These are phyloP conservation scores for Passiflora organensis DNA, from an alignment of 345 rosid genomes.

Conservation along the genomic window DNA sequence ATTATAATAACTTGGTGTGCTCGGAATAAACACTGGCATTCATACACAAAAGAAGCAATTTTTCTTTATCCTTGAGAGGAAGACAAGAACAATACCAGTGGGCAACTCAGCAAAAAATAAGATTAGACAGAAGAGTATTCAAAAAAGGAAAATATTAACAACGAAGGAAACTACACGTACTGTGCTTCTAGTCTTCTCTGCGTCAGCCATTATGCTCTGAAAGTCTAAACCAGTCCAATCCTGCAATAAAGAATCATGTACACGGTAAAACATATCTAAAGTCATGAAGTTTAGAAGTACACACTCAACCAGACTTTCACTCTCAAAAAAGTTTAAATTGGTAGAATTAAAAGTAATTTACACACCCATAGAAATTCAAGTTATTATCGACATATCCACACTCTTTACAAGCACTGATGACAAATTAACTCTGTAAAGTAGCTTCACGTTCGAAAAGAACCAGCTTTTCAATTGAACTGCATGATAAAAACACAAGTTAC, in stretches of 20 bases:
- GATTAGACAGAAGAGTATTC: no score
- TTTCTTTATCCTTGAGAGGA: background rate
- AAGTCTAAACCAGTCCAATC: slow-evolving; percentile 98
- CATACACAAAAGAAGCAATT: background rate
- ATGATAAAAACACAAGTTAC: slow-evolving; percentile 32
- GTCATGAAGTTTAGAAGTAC: background rate
- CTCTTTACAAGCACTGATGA: background rate
- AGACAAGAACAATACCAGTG: background rate
- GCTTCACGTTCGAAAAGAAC: background rate
- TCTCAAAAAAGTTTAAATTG: no score
- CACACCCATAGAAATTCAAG: background rate
- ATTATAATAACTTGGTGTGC: slow-evolving; percentile 1
- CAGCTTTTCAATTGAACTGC: background rate
- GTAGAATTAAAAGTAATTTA: background rate
- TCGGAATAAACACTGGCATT: background rate
- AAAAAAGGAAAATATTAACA: background rate
- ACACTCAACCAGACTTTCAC: no score
- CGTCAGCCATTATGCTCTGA: slow-evolving; percentile 83
- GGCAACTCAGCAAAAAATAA: slow-evolving; percentile 7
- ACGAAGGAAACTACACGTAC: slow-evolving; percentile 34
- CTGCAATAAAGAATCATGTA: slow-evolving; percentile 36
- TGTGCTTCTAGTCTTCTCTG: slow-evolving; percentile 76
- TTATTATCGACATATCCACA: background rate
- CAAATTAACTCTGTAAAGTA: background rate
- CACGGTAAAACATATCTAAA: background rate